Evolutionary conservation across 1,139 yeast genomes (phyloP), one percentile per base, ranked within the genome.

Genomic region (Geotrichum reessii): DNA sequence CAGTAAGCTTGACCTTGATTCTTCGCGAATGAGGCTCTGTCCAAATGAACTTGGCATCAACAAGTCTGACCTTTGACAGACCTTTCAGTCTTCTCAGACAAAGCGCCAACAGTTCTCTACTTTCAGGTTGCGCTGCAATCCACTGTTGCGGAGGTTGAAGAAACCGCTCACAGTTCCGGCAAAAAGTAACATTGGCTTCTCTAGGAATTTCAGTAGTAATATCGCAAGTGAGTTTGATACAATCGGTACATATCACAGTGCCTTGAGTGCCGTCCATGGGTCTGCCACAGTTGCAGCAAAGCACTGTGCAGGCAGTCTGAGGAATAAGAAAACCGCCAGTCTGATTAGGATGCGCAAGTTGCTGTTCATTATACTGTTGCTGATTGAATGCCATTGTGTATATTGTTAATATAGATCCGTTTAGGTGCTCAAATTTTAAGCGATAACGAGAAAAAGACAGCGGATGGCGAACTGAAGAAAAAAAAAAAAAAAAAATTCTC

Each of bases 1-100:
- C 72, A 0, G 99, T 90, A 56, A 95, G 75, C 70, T 91, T 92
- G 63, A 93, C 83, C 71, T 92, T 83, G 64, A 93, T 83, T 79
- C 99, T 85, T 73, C 99, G 85, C 28, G 98, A 92, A 73, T 93
- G 99, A 1, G 99, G 99, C 74, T 93, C 99, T 0, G 99, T 93
- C 99, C 99, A 93, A 63, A 93, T 85, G 69, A 93, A 93, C 3
- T 92, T 82, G 6, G 99, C 99, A 76, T 95, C 99, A 37, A 92
- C 85, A 62, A 93, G 79, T 65, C 99, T 80, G 55, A 92, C 95
- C 69, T 90, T 91, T 64, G 83, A 86, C 66, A 95, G 79, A 58
- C 99, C 99, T 68, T 87, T 89, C 66, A 95, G 79, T 72, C 95
- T 82, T 73, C 95, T 84, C 66, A 93, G 78, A 78, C 98, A 88